These are phyloP conservation scores for Aurifilum marmelostoma DNA, from an alignment of 2,329 filamentous ascomycete species.

Conservation along the genomic window DNA sequence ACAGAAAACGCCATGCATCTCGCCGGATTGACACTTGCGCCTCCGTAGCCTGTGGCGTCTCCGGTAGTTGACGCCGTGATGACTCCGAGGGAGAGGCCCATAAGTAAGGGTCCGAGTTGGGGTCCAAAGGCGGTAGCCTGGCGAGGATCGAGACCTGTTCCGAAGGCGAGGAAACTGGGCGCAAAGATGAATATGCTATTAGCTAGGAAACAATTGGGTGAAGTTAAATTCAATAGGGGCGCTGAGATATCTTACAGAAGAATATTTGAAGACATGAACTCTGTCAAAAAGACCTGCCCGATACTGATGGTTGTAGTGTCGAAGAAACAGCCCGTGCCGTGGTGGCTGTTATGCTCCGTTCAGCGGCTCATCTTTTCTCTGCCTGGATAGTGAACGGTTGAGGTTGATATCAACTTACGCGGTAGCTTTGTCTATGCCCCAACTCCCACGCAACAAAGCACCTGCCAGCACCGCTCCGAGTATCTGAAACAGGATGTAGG, in stretches of 20 bases:
- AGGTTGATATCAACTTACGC: constrained; percentile 31
- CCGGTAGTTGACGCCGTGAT: constrained; percentile 43
- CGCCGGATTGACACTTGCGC: constrained; percentile 49
- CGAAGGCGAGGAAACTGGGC: constrained; percentile 50
- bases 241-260: constrained; percentile 38
- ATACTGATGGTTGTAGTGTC: constrained; percentile 41
- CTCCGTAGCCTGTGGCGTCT: constrained; percentile 45
- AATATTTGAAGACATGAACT: constrained; percentile 48
- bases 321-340: constrained; percentile 44
- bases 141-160: constrained; percentile 56
- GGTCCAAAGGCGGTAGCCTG: constrained; percentile 54
- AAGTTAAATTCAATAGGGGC: not conserved
- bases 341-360: constrained; percentile 20
- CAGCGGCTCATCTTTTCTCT: not conserved
- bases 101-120: constrained; percentile 51
- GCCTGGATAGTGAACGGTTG: not conserved
- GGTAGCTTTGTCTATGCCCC: constrained; percentile 37
- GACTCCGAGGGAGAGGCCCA: constrained; percentile 46
- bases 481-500: not conserved
- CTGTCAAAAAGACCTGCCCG: constrained; percentile 49
- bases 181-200: not conserved
- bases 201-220: not conserved
- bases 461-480: constrained; percentile 44
- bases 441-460: constrained; percentile 43
- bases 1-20: constrained; percentile 50